A percentile compares a stretch with the other conserved stretches of the same genome.
phyloP scores from a whole-genome alignment of 768 basidiomycete species.

The Agrocybe chaxingu region DNA sequence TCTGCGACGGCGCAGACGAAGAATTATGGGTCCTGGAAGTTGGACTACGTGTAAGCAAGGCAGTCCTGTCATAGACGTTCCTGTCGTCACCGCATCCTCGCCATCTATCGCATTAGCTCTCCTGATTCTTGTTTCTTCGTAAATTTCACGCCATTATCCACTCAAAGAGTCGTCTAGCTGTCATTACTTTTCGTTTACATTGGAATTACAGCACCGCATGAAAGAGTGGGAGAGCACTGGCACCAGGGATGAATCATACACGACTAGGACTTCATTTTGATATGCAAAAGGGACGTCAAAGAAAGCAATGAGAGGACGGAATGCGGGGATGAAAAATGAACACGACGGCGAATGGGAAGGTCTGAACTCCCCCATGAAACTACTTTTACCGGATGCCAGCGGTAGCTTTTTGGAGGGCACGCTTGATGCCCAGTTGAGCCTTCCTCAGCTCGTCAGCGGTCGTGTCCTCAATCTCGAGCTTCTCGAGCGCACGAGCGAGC shows the following conservation, averaged over 20 bases:
- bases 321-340: constrained; percentile 15
- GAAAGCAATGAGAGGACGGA: constrained; percentile 18
- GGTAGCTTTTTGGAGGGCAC: constrained; percentile 96
- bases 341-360: constrained; percentile 14
- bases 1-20: constrained; percentile 96
- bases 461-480: constrained; percentile 96
- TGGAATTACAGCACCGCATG: constrained; percentile 14
- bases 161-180: neutral
- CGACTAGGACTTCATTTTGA: constrained; percentile 20
- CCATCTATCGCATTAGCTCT: neutral
- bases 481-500: constrained; percentile 97
- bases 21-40: constrained; percentile 93
- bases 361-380: constrained; percentile 15
- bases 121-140: constrained; percentile 7
- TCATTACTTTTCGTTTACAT: constrained; percentile 13
- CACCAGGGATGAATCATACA: constrained; percentile 23
- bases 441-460: constrained; percentile 93
- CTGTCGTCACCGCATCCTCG: neutral
- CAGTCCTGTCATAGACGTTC: constrained; percentile 31
- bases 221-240: constrained; percentile 8
- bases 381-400: constrained; percentile 74
- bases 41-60: constrained; percentile 74
- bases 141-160: neutral
- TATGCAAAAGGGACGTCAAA: constrained; percentile 22
- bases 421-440: constrained; percentile 92